Evolutionary conservation across 371 early-diverging fungal genomes (phyloP).

Genomic region (Mycotypha africana): DNA sequence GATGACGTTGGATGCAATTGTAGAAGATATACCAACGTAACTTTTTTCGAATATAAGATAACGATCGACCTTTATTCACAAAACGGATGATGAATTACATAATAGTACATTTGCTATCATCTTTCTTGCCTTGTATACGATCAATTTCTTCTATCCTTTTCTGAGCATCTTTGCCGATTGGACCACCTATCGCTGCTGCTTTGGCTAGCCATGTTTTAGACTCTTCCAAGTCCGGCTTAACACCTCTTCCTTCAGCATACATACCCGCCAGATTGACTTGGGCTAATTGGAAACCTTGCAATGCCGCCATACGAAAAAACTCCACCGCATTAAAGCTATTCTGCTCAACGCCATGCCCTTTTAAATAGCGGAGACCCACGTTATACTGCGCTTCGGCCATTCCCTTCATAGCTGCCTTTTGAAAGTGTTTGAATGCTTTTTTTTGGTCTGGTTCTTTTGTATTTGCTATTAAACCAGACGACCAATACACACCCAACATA

Average conservation of each 20-base stretch:
- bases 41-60: too few relatives aligned
- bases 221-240: slow-evolving; percentile 27
- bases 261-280: slow-evolving; percentile 40
- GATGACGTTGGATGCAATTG: too few relatives aligned
- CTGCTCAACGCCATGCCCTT: slow-evolving; percentile 35
- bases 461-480: slow-evolving; percentile 14
- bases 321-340: slow-evolving; percentile 41
- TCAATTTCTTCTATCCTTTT: slow-evolving; percentile 25
- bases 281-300: slow-evolving; percentile 39
- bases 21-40: too few relatives aligned
- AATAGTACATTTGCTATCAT: slow-evolving; percentile 21
- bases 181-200: slow-evolving; percentile 27
- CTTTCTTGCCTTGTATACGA: slow-evolving; percentile 12
- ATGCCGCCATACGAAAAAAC: slow-evolving; percentile 42
- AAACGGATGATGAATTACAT: slow-evolving; percentile 35
- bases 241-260: slow-evolving; percentile 42
- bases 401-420: slow-evolving; percentile 44
- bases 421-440: slow-evolving; percentile 43
- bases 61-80: too few relatives aligned
- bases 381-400: slow-evolving; percentile 48
- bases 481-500: slow-evolving; percentile 45
- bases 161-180: slow-evolving; percentile 42
- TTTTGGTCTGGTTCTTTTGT: slow-evolving; percentile 28
- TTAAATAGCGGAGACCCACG: slow-evolving; percentile 32
- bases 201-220: slow-evolving; percentile 27